Percentiles rank a stretch among this genome's conserved stretches.
These are phyloP conservation scores for Fusarium tupiense DNA, from an alignment of 2,329 filamentous ascomycete species.

Conservation along the genomic window DNA sequence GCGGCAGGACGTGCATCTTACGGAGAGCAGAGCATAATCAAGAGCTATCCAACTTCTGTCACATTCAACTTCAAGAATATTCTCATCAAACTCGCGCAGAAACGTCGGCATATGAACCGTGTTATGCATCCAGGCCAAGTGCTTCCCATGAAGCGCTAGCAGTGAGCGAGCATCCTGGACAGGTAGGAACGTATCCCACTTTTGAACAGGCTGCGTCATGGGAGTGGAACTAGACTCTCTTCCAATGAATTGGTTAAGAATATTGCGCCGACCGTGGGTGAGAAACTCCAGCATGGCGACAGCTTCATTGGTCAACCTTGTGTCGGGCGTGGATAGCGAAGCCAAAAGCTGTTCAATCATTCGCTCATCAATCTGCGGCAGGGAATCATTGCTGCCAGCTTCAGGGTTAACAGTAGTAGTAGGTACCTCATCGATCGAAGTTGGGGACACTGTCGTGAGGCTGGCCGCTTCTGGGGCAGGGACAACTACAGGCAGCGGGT, in stretches of 20 bases:
- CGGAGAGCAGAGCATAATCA: neutral
- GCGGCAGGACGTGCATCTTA: neutral
- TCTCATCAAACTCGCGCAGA: neutral
- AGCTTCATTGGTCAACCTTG: neutral
- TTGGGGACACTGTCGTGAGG: too few relatives aligned
- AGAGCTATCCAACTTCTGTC: neutral
- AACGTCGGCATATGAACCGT: neutral
- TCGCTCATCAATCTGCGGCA: neutral
- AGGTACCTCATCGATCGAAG: rapidly evolving
- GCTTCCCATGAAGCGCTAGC: neutral
- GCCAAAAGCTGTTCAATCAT: neutral
- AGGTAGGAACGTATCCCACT: neutral
- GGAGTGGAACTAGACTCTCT: neutral
- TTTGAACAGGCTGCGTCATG: neutral
- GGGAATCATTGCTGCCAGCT: rapidly evolving
- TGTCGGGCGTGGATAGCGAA: neutral
- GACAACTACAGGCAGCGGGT: neutral
- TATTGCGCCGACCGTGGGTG: neutral
- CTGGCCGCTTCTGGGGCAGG: neutral
- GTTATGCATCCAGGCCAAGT: slow-evolving; percentile 3
- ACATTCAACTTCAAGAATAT: neutral
- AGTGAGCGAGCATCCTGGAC: neutral
- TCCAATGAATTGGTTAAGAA: neutral
- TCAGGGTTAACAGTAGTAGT: neutral
- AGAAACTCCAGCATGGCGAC: neutral